These are phyloP conservation scores for Spergularia azorica DNA, from an alignment of 179 eudicot genomes.

Conservation along the genomic window DNA sequence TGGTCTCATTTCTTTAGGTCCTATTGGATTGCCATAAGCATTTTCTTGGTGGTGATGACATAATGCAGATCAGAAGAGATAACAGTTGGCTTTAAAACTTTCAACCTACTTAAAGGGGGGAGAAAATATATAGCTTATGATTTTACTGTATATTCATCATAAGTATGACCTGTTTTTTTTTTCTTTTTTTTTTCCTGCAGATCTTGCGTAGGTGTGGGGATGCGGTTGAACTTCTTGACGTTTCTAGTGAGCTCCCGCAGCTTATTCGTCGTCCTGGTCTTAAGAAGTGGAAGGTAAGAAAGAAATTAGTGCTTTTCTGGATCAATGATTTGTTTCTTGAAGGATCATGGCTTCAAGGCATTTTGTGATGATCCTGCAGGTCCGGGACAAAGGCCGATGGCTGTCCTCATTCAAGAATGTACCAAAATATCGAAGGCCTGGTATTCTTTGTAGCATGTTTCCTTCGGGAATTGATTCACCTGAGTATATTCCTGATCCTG, in stretches of 20 bases:
- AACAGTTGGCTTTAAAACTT: too few relatives aligned
- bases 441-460: constrained; percentile 71
- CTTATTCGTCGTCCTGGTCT: constrained; percentile 92
- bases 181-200: constrained; percentile 32
- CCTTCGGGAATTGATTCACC: constrained; percentile 67
- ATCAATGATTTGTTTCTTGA: not conserved
- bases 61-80: too few relatives aligned
- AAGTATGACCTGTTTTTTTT: not conserved
- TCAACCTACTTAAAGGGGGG: too few relatives aligned
- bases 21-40: too few relatives aligned
- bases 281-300: constrained; percentile 87
- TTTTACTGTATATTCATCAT: not conserved
- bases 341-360: constrained; percentile 8
- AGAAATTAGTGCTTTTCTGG: not conserved
- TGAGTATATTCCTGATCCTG: constrained; percentile 32
- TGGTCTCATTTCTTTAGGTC: too few relatives aligned
- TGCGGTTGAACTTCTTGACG: constrained; percentile 88
- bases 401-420: constrained; percentile 69
- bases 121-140: too few relatives aligned
- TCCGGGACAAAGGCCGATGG: constrained; percentile 90
- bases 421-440: constrained; percentile 53
- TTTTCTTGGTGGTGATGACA: too few relatives aligned
- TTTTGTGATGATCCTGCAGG: constrained; percentile 46
- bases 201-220: constrained; percentile 80
- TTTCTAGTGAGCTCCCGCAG: constrained; percentile 84